Evolutionary conservation across 139 green algal genomes (phyloP).

Genomic region (Tetratostichococcus sp.): DNA sequence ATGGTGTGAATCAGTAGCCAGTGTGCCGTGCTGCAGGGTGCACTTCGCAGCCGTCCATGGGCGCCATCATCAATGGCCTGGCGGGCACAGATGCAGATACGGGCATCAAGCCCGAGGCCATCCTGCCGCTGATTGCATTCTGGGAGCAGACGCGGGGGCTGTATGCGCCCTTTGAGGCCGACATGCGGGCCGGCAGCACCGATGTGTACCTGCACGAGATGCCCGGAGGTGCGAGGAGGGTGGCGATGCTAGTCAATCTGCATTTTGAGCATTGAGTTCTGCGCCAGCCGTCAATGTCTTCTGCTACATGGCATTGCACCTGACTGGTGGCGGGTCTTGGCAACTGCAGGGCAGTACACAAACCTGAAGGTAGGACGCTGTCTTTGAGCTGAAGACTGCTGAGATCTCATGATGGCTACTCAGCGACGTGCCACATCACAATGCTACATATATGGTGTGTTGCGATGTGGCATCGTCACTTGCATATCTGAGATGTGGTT

Average conservation of each 20-base stretch:
- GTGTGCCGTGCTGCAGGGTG: conserved; percentile 48
- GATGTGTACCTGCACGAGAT: conserved; percentile 96
- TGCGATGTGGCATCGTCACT: too few species aligned
- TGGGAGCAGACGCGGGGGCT: conserved; percentile 80
- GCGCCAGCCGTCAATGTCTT: too few species aligned
- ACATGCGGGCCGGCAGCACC: conserved; percentile 53
- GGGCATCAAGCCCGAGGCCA: conserved; percentile 55
- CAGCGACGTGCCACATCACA: too few species aligned
- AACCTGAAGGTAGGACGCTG: conserved; percentile 23
- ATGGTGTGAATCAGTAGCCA: too few species aligned
- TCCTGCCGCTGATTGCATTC: conserved; percentile 68
- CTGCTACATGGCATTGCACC: not conserved
- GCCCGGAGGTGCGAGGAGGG: conserved; percentile 65
- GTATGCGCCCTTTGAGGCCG: conserved; percentile 89
- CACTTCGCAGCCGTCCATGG: conserved; percentile 78
- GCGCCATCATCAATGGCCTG: conserved; percentile 75
- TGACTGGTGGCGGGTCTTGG: too few species aligned
- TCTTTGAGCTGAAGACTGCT: too few species aligned
- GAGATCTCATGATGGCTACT: too few species aligned
- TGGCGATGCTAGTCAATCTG: too few species aligned
- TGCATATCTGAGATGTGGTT: too few species aligned
- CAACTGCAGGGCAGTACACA: conserved; percentile 17
- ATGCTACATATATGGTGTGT: too few species aligned
- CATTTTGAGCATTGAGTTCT: too few species aligned
- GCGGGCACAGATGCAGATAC: conserved; percentile 76